These are phyloP conservation scores for Raddia guianensis DNA, from an alignment of 176 grass and related monocot genomes.

Conservation along the genomic window DNA sequence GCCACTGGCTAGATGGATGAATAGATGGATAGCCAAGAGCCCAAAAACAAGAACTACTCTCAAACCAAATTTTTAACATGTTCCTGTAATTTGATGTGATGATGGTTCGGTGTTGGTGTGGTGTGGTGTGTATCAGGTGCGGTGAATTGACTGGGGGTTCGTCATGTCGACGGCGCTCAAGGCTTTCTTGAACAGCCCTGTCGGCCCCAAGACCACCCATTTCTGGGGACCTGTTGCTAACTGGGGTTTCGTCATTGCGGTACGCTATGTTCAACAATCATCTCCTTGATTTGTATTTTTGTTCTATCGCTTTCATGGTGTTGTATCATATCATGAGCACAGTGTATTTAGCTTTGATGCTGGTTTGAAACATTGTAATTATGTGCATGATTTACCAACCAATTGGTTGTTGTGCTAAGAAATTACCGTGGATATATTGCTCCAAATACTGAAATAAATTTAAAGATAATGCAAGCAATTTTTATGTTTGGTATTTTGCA, in stretches of 20 bases:
- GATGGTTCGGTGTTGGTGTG: neutral
- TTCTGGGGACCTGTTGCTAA: constrained; percentile 87
- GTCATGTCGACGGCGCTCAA: constrained; percentile 50
- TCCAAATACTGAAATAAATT: neutral
- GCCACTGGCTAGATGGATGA: too few species aligned
- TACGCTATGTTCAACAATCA: constrained; percentile 46
- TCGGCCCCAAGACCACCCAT: constrained; percentile 82
- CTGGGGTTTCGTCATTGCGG: constrained; percentile 70
- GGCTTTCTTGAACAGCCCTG: constrained; percentile 77
- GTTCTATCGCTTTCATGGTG: neutral
- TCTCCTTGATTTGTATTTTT: neutral
- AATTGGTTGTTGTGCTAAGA: neutral
- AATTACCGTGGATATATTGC: neutral
- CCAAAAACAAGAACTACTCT: neutral
- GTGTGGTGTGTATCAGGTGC: neutral
- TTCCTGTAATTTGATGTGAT: neutral
- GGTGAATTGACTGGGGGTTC: neutral
- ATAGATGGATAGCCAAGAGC: too few species aligned
- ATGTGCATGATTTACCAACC: neutral
- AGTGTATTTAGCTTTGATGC: neutral
- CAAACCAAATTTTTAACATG: neutral
- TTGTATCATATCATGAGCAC: neutral
- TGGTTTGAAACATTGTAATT: neutral
- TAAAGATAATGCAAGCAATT: neutral
- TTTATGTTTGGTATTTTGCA: neutral